Evolutionary conservation across 495 filamentous ascomycete species (phyloP), one percentile per base, ranked within the genome.

Genomic region (Melanomma pulvis-pyrius): DNA sequence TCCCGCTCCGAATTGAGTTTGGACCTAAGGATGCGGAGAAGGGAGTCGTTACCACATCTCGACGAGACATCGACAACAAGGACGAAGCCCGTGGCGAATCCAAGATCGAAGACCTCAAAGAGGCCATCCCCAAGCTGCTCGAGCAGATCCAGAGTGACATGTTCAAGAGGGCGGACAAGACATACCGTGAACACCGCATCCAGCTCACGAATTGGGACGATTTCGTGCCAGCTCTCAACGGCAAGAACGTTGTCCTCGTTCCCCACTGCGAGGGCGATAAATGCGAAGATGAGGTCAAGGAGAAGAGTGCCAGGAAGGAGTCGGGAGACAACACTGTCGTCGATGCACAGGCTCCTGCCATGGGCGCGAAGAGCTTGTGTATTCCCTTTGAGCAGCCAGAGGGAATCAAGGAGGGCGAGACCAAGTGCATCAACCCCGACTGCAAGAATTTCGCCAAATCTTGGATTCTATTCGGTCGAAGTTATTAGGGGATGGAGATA

Each of bases 291-390:
- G 82, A 88, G 76, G 90, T 98, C 81, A 98, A 98, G 82, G 91
- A 96, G 48, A 77, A 88, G 75, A 94, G 90, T 67, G 89, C 87
- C 24, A 85, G 89, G 55, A 89, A 85, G 73, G 82, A 82, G 57
- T 81, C 84, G 19, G 81, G 83, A 41, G 89, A 87, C 53, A 83
- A 80, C 36, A 60, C 65, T 25, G 85, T 91, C 13, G 87, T 92
- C 68, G 91, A 92, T 72, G 82, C 89, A 70, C 88, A 86, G 72
- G 90, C 90, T 21, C 94, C 96, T 50, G 88, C 86, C 67, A 98
- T 98, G 96, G 94, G 94, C 65, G 96, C 94, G 73, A 98, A 98
- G 86, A 90, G 87, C 65, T 82, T 98, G 72, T 98, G 94, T 77
- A 97, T 98, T 82, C 94, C 96, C 22, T 96, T 96, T 74, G 91